Conservation (phyloP, 306 rosid genomes). For the Astragalus membranaceus region DNA sequence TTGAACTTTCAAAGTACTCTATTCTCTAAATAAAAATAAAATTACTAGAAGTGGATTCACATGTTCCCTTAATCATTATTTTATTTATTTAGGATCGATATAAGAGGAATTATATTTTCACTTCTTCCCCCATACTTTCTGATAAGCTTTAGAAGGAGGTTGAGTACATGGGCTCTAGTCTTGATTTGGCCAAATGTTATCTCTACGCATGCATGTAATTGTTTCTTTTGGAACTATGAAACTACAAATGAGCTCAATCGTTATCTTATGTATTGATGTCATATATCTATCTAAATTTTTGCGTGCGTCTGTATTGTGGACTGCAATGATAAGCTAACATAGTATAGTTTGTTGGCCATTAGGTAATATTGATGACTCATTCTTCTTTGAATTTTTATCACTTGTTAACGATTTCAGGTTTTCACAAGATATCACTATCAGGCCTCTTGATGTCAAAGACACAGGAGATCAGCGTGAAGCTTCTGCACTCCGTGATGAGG, state of each 20-base stretch:
- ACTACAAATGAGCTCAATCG: neutral
- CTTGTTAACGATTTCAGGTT: constrained; percentile 47
- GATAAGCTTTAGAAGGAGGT: neutral
- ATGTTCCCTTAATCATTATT: neutral
- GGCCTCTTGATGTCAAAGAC: constrained; percentile 44
- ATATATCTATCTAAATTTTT: neutral
- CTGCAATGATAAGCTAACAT: neutral
- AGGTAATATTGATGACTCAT: neutral
- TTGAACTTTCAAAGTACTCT: constrained; percentile 6
- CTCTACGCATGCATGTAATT: neutral
- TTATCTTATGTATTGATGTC: neutral
- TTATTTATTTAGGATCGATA: neutral
- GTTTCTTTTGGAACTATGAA: neutral
- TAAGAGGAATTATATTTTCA: neutral
- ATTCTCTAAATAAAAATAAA: neutral
- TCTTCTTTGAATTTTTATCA: neutral
- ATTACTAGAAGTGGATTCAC: neutral
- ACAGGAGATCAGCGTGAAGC: constrained; percentile 79
- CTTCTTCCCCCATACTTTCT: neutral
- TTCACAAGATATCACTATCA: constrained; percentile 48
- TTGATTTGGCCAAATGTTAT: neutral
- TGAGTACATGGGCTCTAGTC: neutral
- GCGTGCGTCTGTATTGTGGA: neutral
- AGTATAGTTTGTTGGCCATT: constrained; percentile 10
- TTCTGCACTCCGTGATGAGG: constrained; percentile 97